These are phyloP conservation scores for Penicillium taxi DNA, from an alignment of 495 filamentous ascomycete species.

Conservation along the genomic window DNA sequence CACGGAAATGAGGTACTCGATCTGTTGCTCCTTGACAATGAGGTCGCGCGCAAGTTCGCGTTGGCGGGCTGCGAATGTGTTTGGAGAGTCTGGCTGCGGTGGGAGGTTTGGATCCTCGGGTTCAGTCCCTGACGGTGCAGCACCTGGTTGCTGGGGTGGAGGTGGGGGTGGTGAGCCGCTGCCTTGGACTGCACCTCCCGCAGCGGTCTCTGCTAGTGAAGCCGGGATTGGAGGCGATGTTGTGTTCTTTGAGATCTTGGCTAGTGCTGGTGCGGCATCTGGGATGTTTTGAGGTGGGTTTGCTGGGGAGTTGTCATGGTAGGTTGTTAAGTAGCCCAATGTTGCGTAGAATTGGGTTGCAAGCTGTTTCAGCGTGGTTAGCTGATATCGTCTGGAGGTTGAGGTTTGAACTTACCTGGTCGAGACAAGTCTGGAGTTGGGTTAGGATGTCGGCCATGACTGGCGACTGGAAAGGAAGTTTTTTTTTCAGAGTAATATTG, in stretches of 20 bases:
- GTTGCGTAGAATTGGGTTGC: conserved; percentile 82
- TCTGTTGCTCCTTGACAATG: conserved; percentile 87
- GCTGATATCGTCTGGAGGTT: conserved; percentile 5
- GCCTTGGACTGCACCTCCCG: conserved; percentile 10
- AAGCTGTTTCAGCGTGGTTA: conserved; percentile 47
- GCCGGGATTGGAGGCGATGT: conserved; percentile 37
- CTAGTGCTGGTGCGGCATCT: conserved; percentile 39
- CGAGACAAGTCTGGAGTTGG: conserved; percentile 89
- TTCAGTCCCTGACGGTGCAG: conserved; percentile 9
- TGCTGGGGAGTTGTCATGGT: conserved; percentile 68
- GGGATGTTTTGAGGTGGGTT: conserved; percentile 49
- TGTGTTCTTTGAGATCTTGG: conserved; percentile 37
- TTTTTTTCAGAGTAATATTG: no score
- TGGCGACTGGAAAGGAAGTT: no score
- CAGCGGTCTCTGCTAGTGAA: conserved; percentile 20
- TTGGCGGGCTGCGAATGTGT: conserved; percentile 61
- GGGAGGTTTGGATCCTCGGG: conserved; percentile 24
- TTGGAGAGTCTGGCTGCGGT: conserved; percentile 50
- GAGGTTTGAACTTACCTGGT: conserved; percentile 52
- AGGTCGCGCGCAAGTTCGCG: conserved; percentile 79
- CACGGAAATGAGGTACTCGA: conserved; percentile 73
- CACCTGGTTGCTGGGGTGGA: conserved; percentile 16
- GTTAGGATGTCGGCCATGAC: conserved; percentile 88
- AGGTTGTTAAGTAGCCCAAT: conserved; percentile 72
- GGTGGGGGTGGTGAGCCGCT: conserved; percentile 25